Evolutionary conservation across 2,329 filamentous ascomycete genomes (phyloP).

Genomic region (Pseudogymnoascus sp.): DNA sequence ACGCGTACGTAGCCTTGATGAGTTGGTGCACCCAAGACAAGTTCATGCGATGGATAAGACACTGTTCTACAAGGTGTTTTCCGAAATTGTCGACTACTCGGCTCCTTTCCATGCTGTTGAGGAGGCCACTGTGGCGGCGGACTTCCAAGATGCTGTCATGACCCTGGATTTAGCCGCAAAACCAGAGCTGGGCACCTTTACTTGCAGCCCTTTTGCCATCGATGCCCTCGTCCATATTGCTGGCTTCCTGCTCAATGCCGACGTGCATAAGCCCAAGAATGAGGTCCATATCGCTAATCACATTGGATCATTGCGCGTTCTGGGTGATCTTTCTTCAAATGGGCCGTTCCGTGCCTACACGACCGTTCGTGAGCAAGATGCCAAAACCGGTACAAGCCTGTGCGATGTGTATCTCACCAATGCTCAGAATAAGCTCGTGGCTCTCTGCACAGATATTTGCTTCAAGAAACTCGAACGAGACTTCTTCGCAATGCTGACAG

Average conservation of each 20-base stretch:
- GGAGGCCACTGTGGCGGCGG: slow-evolving; percentile 19
- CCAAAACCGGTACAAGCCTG: background rate
- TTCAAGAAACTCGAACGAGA: background rate
- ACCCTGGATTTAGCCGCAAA: background rate
- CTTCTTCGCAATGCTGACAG: background rate
- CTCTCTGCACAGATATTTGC: background rate
- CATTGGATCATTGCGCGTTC: slow-evolving; percentile 41
- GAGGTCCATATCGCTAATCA: slow-evolving; percentile 52
- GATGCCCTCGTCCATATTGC: slow-evolving; percentile 48
- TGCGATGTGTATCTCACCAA: background rate
- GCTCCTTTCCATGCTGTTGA: slow-evolving; percentile 22
- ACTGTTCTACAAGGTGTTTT: slow-evolving; percentile 25
- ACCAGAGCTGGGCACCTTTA: slow-evolving; percentile 34
- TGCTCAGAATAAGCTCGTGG: background rate
- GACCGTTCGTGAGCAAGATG: background rate
- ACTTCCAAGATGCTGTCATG: background rate
- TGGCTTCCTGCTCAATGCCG: slow-evolving; percentile 49
- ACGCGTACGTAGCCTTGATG: background rate
- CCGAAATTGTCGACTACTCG: slow-evolving; percentile 22
- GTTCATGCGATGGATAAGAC: background rate
- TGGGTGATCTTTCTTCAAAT: background rate
- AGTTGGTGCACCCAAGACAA: background rate
- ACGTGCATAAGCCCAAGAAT: slow-evolving; percentile 44
- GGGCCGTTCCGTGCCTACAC: background rate
- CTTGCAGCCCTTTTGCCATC: slow-evolving; percentile 49